These are phyloP conservation scores for Eucalyptus virginea DNA, from an alignment of 345 rosid species.

Conservation along the genomic window DNA sequence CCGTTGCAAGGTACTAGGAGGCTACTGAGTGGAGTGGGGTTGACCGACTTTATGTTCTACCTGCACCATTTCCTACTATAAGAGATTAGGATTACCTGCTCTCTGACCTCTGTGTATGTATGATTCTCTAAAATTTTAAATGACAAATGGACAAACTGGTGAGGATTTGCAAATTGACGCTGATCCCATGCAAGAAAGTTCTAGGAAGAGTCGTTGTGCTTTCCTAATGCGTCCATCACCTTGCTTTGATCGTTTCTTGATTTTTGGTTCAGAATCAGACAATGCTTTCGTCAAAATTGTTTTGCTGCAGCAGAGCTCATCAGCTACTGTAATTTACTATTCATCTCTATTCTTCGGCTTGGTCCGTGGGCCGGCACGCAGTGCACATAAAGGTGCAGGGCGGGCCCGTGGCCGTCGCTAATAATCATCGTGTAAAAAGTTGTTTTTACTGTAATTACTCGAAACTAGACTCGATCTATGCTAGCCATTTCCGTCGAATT, in stretches of 20 bases:
- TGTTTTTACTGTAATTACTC: neutral
- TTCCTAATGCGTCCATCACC: neutral
- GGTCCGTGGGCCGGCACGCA: neutral
- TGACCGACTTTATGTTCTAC: neutral
- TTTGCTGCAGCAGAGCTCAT: neutral
- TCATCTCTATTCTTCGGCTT: neutral
- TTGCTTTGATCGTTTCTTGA: neutral
- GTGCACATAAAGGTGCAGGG: neutral
- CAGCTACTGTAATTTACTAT: neutral
- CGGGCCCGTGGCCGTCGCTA: neutral
- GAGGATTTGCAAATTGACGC: neutral
- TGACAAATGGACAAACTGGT: neutral
- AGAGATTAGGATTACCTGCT: neutral
- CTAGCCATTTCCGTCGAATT: neutral
- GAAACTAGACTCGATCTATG: neutral
- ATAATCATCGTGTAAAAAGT: neutral
- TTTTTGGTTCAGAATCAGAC: neutral
- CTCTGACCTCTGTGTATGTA: neutral
- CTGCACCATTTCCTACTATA: neutral
- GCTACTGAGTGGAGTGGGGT: neutral
- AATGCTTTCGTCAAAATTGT: neutral
- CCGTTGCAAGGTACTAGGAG: neutral
- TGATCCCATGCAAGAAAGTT: neutral
- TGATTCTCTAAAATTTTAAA: neutral
- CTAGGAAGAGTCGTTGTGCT: neutral